Conservation (phyloP, 73 alveolate species). For the Symbiodinium natans region DNA sequence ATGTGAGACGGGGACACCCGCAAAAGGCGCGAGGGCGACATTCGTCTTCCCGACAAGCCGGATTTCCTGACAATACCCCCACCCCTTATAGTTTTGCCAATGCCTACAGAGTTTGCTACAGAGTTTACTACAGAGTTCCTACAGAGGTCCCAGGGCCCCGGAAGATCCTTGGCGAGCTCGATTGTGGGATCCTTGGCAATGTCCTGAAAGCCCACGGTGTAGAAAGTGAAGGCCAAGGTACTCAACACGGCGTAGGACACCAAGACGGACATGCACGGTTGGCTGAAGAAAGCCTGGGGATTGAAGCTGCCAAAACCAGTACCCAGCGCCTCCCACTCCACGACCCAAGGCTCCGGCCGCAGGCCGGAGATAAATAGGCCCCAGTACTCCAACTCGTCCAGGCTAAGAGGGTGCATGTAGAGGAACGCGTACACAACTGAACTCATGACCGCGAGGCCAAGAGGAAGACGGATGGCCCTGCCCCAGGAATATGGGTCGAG, state of each 20-base stretch:
- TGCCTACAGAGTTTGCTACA: no score
- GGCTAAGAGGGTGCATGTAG: background rate
- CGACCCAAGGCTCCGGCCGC: background rate
- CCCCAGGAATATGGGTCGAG: background rate
- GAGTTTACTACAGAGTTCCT: no score
- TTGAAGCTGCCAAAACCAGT: background rate
- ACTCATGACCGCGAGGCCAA: background rate
- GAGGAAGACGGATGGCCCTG: background rate
- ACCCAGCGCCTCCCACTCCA: background rate
- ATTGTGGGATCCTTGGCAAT: background rate
- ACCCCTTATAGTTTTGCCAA: background rate
- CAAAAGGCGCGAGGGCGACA: background rate
- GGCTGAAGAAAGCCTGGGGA: background rate
- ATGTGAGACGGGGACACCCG: background rate
- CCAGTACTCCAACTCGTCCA: background rate
- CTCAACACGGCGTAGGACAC: conserved; percentile 8
- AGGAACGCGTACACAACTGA: conserved; percentile 5
- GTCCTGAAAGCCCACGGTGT: background rate
- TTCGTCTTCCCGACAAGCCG: background rate
- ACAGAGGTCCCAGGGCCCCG: no score
- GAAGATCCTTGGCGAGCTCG: background rate
- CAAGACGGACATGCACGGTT: background rate
- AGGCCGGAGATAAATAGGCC: conserved; percentile 1
- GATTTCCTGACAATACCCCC: background rate
- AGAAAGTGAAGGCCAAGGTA: conserved; percentile 23